These are phyloP conservation scores for Bretschneidera sinensis DNA, from an alignment of 345 rosid genomes.

Conservation along the genomic window DNA sequence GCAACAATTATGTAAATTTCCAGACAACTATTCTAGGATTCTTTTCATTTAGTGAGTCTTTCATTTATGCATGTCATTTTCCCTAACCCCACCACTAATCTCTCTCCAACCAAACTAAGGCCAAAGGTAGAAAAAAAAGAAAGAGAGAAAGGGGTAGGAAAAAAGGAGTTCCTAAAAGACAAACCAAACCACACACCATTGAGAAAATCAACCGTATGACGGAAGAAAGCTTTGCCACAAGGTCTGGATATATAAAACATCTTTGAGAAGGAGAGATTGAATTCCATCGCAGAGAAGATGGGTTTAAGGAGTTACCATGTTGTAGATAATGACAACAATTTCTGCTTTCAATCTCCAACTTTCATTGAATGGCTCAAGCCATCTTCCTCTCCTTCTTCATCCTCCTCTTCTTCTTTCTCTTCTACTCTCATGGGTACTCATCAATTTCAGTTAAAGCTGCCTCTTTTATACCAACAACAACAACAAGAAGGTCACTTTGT, in stretches of 20 bases:
- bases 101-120: slow-evolving; percentile 29
- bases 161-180: slow-evolving; percentile 37
- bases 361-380: slow-evolving; percentile 92
- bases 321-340: slow-evolving; percentile 26
- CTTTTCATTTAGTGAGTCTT: slow-evolving; percentile 31
- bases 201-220: slow-evolving; percentile 35
- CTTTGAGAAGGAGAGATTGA: slow-evolving; percentile 5
- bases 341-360: slow-evolving; percentile 37
- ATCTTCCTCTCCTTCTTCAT: slow-evolving; percentile 22
- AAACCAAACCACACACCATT: slow-evolving; percentile 40
- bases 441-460: slow-evolving; percentile 24
- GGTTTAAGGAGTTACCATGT: slow-evolving; percentile 43
- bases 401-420: slow-evolving; percentile 24
- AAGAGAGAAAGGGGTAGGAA: slow-evolving; percentile 7
- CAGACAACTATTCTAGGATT: slow-evolving; percentile 52
- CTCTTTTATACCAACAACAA: slow-evolving; percentile 13
- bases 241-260: slow-evolving; percentile 30
- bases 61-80: slow-evolving; percentile 46
- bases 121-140: slow-evolving; percentile 27
- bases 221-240: slow-evolving; percentile 40
- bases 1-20: neutral
- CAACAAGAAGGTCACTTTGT: slow-evolving; percentile 7
- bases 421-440: slow-evolving; percentile 22
- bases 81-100: slow-evolving; percentile 66
- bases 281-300: slow-evolving; percentile 28